Percentiles rank a stretch among this genome's conserved stretches.
These are phyloP conservation scores for Thielaviopsis euricoi DNA, from an alignment of 2,329 filamentous ascomycete species.

Conservation along the genomic window DNA sequence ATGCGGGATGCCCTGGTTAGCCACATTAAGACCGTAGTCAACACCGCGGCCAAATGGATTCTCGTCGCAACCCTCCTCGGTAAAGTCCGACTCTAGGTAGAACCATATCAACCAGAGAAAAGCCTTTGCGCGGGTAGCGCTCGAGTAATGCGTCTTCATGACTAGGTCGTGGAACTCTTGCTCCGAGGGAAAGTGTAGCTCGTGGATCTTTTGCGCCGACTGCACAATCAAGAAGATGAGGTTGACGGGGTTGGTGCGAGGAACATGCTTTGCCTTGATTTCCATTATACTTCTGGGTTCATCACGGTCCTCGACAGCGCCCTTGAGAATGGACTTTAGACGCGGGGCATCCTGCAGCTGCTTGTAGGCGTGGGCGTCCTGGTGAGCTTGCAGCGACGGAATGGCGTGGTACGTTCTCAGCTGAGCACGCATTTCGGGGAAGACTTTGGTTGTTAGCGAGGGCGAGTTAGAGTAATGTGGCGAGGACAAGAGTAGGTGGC, in stretches of 20 bases:
- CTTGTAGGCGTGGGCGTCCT: slow-evolving; percentile 93
- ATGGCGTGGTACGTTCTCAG: slow-evolving; percentile 96
- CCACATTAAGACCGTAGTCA: slow-evolving; percentile 46
- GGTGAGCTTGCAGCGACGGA: slow-evolving; percentile 83
- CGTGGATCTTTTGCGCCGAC: slow-evolving; percentile 78
- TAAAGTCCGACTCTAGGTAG: slow-evolving; percentile 92
- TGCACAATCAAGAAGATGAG: slow-evolving; percentile 89
- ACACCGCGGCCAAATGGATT: slow-evolving; percentile 76
- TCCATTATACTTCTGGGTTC: slow-evolving; percentile 75
- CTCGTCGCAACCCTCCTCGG: slow-evolving; percentile 66
- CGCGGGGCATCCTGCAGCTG: slow-evolving; percentile 92
- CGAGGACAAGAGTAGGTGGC: too few relatives aligned
- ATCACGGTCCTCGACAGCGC: slow-evolving; percentile 74
- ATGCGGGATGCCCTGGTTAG: slow-evolving; percentile 52
- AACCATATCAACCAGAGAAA: slow-evolving; percentile 99
- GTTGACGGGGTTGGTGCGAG: slow-evolving; percentile 90
- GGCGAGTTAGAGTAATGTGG: neutral
- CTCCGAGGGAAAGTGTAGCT: slow-evolving; percentile 71
- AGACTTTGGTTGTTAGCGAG: slow-evolving; percentile 42
- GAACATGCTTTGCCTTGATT: slow-evolving; percentile 48
- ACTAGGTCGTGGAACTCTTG: slow-evolving; percentile 93
- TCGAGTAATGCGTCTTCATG: slow-evolving; percentile 75
- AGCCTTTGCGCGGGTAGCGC: slow-evolving; percentile 64
- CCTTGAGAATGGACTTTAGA: slow-evolving; percentile 92
- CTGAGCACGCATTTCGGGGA: slow-evolving; percentile 97